These are phyloP conservation scores for Pholiota conissans DNA, from an alignment of 768 basidiomycete species.

Conservation along the genomic window DNA sequence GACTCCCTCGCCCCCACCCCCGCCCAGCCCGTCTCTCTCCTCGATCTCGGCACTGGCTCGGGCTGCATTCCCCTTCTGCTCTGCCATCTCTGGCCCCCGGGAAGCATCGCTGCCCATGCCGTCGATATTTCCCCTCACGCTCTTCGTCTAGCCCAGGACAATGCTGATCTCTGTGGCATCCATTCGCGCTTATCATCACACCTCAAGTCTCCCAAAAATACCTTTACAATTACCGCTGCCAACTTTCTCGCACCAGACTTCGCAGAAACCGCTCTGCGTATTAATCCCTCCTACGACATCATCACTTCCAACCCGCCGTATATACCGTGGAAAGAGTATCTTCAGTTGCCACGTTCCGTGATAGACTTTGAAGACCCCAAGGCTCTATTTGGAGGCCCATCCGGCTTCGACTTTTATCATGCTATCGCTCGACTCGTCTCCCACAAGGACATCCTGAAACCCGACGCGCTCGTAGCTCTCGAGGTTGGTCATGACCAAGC, in stretches of 20 bases:
- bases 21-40: conserved; percentile 41
- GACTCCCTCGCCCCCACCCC: conserved; percentile 38
- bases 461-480: conserved; percentile 62
- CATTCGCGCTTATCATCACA: conserved; percentile 25
- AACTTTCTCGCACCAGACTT: conserved; percentile 50
- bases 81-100: conserved; percentile 60
- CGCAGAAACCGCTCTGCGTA: conserved; percentile 24
- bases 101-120: conserved; percentile 54
- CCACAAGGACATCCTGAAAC: conserved; percentile 48
- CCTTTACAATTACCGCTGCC: conserved; percentile 38
- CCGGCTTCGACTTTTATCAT: conserved; percentile 65
- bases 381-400: conserved; percentile 78
- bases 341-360: conserved; percentile 66
- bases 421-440: conserved; percentile 65
- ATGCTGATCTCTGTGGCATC: conserved; percentile 43
- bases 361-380: conserved; percentile 75
- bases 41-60: conserved; percentile 93
- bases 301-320: conserved; percentile 89
- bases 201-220: conserved; percentile 30
- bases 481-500: conserved; percentile 83
- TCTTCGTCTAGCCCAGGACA: conserved; percentile 47
- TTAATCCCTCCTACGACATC: conserved; percentile 64
- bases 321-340: conserved; percentile 68
- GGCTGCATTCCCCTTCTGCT: conserved; percentile 92
- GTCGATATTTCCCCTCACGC: conserved; percentile 73